phyloP scores from a whole-genome alignment of 306 rosid species.

The Bauhinia variegata region DNA sequence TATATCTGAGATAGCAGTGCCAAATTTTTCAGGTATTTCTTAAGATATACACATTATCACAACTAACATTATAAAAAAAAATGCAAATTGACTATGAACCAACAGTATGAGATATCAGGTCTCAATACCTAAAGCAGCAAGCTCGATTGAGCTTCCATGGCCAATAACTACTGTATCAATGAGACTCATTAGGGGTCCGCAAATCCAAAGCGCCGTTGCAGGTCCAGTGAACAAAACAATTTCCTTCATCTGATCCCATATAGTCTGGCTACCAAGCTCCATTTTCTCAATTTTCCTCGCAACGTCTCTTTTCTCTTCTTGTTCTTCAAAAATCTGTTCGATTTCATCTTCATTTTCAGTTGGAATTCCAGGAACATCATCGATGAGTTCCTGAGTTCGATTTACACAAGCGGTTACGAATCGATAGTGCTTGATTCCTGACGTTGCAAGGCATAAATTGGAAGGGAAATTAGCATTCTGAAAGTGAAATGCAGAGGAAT shows the following conservation, averaged over 20 bases:
- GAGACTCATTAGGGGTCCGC: constrained; percentile 90
- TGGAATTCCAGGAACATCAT: background rate
- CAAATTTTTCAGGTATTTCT: too few species aligned
- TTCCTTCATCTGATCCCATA: constrained; percentile 76
- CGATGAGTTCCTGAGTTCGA: constrained; percentile 32
- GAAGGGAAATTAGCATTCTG: constrained; percentile 27
- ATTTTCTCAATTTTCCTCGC: constrained; percentile 21
- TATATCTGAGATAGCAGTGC: background rate
- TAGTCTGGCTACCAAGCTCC: constrained; percentile 50
- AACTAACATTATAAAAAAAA: too few species aligned
- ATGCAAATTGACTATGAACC: background rate
- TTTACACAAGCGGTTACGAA: constrained; percentile 31
- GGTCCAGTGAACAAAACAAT: constrained; percentile 75
- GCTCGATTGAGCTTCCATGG: constrained; percentile 89
- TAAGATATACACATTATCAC: too few species aligned
- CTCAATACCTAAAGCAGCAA: constrained; percentile 81
- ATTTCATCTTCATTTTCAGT: constrained; percentile 24
- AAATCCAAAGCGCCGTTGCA: constrained; percentile 79
- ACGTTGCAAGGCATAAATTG: constrained; percentile 10
- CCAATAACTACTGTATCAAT: constrained; percentile 85
- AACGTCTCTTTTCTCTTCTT: constrained; percentile 20
- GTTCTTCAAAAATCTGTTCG: constrained; percentile 16
- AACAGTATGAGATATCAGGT: background rate
- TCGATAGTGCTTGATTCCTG: constrained; percentile 1
- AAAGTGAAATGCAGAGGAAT: constrained; percentile 28